phyloP scores from a whole-genome alignment of 352 stramenopile species.

The Globisporangium canariense region DNA sequence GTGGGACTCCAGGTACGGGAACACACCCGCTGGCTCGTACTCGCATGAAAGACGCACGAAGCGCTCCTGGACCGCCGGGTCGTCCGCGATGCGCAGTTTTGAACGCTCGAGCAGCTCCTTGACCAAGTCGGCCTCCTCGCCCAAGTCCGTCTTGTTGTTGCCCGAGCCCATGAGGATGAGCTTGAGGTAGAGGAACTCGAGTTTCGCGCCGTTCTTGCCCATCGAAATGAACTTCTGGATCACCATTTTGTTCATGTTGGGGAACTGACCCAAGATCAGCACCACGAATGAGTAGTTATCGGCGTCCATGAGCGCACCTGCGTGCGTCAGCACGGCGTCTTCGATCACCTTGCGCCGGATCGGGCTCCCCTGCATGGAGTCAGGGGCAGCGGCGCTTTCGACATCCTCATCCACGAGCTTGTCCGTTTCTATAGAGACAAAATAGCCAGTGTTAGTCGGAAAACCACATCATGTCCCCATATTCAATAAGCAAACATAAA shows the following conservation, averaged over 20 bases:
- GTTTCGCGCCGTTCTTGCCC: conserved; percentile 68
- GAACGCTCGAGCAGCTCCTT: conserved; percentile 80
- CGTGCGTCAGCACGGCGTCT: conserved; percentile 70
- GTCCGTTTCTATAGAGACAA: conserved; percentile 29
- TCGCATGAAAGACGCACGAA: conserved; percentile 80
- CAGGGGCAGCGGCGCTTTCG: conserved; percentile 22
- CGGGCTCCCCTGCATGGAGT: conserved; percentile 20
- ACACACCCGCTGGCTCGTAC: conserved; percentile 73
- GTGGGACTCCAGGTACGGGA: conserved; percentile 78
- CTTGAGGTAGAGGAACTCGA: conserved; percentile 82
- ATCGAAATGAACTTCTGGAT: conserved; percentile 83
- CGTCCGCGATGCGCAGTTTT: conserved; percentile 77
- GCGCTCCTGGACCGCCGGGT: conserved; percentile 77
- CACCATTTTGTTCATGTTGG: conserved; percentile 79
- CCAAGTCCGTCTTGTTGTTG: conserved; percentile 47
- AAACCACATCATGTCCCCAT: no score
- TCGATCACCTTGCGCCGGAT: conserved; percentile 69
- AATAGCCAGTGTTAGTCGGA: no score
- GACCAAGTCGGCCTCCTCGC: conserved; percentile 70
- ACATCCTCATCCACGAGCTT: conserved; percentile 42
- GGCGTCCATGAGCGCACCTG: conserved; percentile 82
- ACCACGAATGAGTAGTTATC: conserved; percentile 87
- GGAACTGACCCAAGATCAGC: conserved; percentile 86
- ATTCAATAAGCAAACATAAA: no score
- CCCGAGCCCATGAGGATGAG: conserved; percentile 67